A percentile compares a stretch with the other conserved stretches of the same genome.
Conservation (phyloP, 2,329 filamentous ascomycete genomes). For the Colletotrichum salicis region DNA sequence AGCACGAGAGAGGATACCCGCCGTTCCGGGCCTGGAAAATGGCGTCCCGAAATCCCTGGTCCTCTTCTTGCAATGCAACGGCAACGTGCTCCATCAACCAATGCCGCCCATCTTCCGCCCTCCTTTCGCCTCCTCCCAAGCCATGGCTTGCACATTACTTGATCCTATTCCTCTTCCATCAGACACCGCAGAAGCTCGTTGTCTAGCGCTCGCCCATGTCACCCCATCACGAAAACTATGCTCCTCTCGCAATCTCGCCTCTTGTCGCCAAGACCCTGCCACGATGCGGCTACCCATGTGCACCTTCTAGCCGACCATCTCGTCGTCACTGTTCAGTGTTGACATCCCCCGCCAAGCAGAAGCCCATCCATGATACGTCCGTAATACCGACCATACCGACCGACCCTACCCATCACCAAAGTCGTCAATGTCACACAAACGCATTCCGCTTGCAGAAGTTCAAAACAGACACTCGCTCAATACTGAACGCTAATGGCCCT, state of each 20-base stretch:
- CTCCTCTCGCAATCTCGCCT: neutral
- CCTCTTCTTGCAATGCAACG: neutral
- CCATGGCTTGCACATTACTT: neutral
- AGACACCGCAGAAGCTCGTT: neutral
- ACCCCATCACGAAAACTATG: neutral
- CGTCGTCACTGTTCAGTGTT: neutral
- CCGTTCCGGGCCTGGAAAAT: constrained; percentile 4
- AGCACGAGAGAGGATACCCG: neutral
- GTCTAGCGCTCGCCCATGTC: neutral
- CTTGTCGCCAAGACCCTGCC: neutral
- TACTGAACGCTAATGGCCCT: neutral
- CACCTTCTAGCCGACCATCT: neutral
- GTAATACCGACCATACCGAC: neutral
- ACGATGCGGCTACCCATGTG: neutral
- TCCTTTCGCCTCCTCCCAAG: neutral
- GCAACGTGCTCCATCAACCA: neutral
- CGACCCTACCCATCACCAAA: neutral
- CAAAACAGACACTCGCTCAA: neutral
- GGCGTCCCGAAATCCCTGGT: neutral
- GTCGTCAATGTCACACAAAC: neutral
- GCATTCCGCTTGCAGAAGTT: neutral
- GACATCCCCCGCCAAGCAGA: neutral
- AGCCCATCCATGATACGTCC: neutral
- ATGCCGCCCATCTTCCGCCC: neutral
- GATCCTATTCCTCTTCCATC: neutral